Base-by-base conservation (phyloP, 2,329 filamentous ascomycete genomes). In the Ustulina deusta region DNA sequence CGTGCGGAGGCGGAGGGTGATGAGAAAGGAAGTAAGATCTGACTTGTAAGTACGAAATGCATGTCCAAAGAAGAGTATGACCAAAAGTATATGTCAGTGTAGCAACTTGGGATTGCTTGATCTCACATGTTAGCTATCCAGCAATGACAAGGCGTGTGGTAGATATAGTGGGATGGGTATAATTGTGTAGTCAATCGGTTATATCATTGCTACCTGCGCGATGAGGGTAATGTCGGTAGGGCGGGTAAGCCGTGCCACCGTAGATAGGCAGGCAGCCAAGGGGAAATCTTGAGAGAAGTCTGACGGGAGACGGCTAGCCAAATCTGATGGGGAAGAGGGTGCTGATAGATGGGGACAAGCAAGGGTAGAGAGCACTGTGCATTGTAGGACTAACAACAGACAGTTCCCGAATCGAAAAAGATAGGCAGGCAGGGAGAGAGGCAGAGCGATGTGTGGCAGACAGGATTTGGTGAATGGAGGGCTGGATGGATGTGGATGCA, bases 1-100 rank as follows among this genome's bases (percentile, higher is more conserved):
- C 25, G 11, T 54, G 6, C 27, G 46, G 32, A 57, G 22, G 17
- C 40, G 51, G 32, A 38, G 13, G 32, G 11, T 17, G 36, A 61
- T 40, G 44, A 54, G 46, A 6, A 17, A 49, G 42, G 34, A 46
- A 36, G n/a, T 22, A 27, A 44, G 38, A 32, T 42, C 32, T 59
- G 25, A 17, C 32, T 42, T 54, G 51, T 36, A 36, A 25, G 58
- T 54, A 42, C 17, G 46, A 25, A 51, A n/a, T 36, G 25, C 56
- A 55, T 55, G 60, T 40, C 40, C 36, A 27, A 52, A 52, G 17
- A 6, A 29, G 17, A 6, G 17, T 34, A 32, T 51, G 27, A 9
- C n/a, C 29, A 13, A 15, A n/a, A 17, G 34, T 17, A 40, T n/a
- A 9, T n/a, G 29, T 27, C 44, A 34, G 36, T 27, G 15, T 17